phyloP scores from a whole-genome alignment of 768 basidiomycete species.

The Suillus subalutaceus region DNA sequence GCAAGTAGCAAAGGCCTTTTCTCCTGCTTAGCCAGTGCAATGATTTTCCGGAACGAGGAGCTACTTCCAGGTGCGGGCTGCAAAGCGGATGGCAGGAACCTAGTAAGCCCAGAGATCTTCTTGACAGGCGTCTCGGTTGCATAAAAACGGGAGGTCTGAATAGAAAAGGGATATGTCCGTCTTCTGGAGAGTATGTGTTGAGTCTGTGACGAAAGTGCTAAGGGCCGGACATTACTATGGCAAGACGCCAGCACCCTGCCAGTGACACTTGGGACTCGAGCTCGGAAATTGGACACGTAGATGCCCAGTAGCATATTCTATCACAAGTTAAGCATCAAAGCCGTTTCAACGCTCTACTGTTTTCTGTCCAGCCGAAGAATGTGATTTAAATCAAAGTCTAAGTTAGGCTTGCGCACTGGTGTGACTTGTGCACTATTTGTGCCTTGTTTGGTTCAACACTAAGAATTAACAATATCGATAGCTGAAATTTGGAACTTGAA shows the following conservation, averaged over 20 bases:
- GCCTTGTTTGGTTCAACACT: neutral
- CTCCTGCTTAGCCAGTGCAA: conserved; percentile 83
- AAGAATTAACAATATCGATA: too few relatives aligned
- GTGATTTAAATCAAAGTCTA: neutral
- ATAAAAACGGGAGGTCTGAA: conserved; percentile 14
- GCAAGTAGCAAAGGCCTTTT: conserved; percentile 74
- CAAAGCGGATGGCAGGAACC: conserved; percentile 36
- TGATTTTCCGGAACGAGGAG: conserved; percentile 75
- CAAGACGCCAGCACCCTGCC: conserved; percentile 8
- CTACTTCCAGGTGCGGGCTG: conserved; percentile 42
- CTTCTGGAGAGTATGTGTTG: neutral
- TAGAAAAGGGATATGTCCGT: neutral
- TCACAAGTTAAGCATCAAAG: conserved; percentile 6
- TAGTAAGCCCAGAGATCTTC: conserved; percentile 23
- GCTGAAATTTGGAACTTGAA: too few relatives aligned
- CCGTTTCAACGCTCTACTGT: neutral
- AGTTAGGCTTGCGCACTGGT: neutral
- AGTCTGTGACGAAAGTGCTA: neutral
- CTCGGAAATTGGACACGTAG: conserved; percentile 5
- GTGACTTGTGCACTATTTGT: neutral
- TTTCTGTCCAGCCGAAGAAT: conserved; percentile 1
- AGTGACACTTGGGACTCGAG: neutral
- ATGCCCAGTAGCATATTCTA: conserved; percentile 6
- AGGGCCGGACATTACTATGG: conserved; percentile 5
- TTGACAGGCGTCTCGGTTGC: conserved; percentile 13